Conservation (phyloP, 2,329 filamentous ascomycete species). For the Ceratocystis harringtonii region DNA sequence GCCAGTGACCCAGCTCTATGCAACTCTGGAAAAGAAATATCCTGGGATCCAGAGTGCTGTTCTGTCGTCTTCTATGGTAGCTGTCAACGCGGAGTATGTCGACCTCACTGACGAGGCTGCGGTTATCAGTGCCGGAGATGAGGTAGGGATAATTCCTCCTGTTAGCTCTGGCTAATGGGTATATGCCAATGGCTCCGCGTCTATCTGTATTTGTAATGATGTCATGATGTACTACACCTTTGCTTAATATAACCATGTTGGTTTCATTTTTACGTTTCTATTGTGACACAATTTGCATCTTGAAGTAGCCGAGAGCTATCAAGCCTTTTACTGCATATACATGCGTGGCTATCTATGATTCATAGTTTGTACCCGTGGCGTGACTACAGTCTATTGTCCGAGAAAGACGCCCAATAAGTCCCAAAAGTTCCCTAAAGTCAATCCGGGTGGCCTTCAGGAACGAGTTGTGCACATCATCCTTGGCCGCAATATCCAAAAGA, state of each 20-base stretch:
- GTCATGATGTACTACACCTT: background rate
- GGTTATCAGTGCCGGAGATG: constrained; percentile 56
- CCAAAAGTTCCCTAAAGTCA: background rate
- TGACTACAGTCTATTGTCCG: background rate
- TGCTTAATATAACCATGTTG: background rate
- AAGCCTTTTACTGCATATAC: no score
- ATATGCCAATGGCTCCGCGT: background rate
- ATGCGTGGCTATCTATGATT: background rate
- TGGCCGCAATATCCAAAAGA: background rate
- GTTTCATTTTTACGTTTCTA: background rate
- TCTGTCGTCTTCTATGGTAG: constrained; percentile 58
- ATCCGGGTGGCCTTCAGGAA: background rate
- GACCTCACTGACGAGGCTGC: constrained; percentile 41
- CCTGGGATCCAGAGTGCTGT: constrained; percentile 53
- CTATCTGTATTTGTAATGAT: background rate
- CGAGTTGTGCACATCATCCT: background rate
- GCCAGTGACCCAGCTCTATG: constrained; percentile 46
- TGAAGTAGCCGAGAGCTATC: background rate
- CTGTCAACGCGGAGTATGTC: constrained; percentile 68
- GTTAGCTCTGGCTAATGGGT: constrained; percentile 59
- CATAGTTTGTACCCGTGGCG: background rate
- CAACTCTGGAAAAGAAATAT: constrained; percentile 53
- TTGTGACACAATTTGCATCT: background rate
- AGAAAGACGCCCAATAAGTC: constrained; percentile 1
- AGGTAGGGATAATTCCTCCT: constrained; percentile 76